Base-by-base conservation (phyloP, 306 rosid genomes). In the Prunus kanzakura region DNA sequence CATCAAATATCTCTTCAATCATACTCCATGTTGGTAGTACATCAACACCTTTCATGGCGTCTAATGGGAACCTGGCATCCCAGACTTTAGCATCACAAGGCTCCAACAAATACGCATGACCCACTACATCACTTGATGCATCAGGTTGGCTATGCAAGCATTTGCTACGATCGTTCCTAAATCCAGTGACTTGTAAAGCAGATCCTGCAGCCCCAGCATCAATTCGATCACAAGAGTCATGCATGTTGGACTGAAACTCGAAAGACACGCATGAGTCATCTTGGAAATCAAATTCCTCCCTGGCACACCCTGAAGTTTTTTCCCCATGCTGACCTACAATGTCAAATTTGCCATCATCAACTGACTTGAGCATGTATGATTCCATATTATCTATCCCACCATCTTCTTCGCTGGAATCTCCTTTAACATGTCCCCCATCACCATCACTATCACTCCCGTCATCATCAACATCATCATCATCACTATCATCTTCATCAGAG, bases 1-100 rank as follows among this genome's bases (percentile, higher is more conserved):
- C 70, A 22, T 79, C 85, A 69, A 86, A 88, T 49, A 86, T 52
- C 76, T 83, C 86, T 73, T 88, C 93, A 19, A 90, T 90, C 86
- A 86, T 82, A 35, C 81, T 88, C 80, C 89, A 86, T 18, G 93
- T 79, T 6, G 91, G 75, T 60, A 83, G 68, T 66, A 90, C 78
- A 76, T 90, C 90, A 8, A 81, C 25, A 45, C 72, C 71, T 57
- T 87, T 79, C 55, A 66, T 38, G 0, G 86, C 41, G 71, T 86
- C 72, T 15, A 79, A 46, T 3, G 54, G 55, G 69, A 73, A 82
- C 62, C 83, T 82, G 2, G 81, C 69, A 32, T 75, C 87, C 96
- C 92, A 90, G 51, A 75, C 88, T 81, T 81, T 86, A 29, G 78
- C 38, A 76, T 82, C 83, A 23, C 83, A 73, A 3, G 87, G 76